Percentiles rank a stretch among this genome's conserved stretches.
Evolutionary conservation across 257 asterid species (phyloP).

Genomic region (Cordia subcordata): DNA sequence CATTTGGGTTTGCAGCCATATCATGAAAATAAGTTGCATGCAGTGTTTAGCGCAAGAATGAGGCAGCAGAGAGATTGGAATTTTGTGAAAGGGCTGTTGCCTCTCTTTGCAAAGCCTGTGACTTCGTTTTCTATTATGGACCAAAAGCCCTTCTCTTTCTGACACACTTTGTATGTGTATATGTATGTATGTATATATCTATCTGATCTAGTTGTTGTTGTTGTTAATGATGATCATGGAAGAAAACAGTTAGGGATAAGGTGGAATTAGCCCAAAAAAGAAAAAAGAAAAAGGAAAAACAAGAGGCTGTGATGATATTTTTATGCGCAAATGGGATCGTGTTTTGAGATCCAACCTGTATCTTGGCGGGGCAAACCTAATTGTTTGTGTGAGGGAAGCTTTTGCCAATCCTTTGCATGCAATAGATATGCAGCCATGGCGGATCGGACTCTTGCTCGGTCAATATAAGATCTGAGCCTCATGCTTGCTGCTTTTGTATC

Average conservation of each 20-base stretch:
- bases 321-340: background rate
- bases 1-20: too few relatives aligned
- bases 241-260: too few relatives aligned
- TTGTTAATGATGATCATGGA: too few relatives aligned
- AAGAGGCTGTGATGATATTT: constrained; percentile 11
- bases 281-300: constrained; percentile 1
- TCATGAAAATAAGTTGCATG: too few relatives aligned
- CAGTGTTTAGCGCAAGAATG: background rate
- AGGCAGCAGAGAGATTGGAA: constrained; percentile 6
- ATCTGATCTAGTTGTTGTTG: too few relatives aligned
- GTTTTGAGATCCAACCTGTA: too few relatives aligned
- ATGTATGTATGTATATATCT: too few relatives aligned
- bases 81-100: constrained; percentile 2
- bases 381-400: too few relatives aligned
- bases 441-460: background rate
- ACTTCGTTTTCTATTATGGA: background rate
- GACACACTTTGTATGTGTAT: too few relatives aligned
- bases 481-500: background rate
- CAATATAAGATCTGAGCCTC: constrained; percentile 11
- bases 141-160: background rate
- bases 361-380: too few relatives aligned
- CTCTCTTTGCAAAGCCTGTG: background rate
- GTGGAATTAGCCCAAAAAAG: too few relatives aligned
- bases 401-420: too few relatives aligned
- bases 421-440: constrained; percentile 13